A percentile compares a stretch with the other conserved stretches of the same genome.
Conservation (phyloP, 83 land plant genomes). For the Thuja plicata region DNA sequence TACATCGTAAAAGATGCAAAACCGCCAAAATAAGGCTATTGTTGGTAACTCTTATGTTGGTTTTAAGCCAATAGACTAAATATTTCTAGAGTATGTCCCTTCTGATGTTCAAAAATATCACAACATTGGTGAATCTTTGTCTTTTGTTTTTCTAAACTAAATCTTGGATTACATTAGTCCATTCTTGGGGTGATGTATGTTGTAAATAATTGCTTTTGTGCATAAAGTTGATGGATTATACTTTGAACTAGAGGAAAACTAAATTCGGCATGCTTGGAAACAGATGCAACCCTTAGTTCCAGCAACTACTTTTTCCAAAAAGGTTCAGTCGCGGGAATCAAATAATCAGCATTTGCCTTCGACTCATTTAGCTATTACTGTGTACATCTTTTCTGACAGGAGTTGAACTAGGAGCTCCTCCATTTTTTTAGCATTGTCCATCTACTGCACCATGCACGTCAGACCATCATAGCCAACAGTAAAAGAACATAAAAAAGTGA, state of each 20-base stretch:
- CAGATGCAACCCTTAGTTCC: too few relatives aligned
- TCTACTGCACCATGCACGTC: neutral
- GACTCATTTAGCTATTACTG: neutral
- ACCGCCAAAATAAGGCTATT: neutral
- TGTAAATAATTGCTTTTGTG: too few relatives aligned
- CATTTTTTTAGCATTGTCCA: neutral
- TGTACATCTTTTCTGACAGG: neutral
- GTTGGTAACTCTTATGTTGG: neutral
- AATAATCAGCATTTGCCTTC: neutral
- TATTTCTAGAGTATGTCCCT: neutral
- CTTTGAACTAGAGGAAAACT: too few relatives aligned
- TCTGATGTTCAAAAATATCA: neutral
- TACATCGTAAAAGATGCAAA: too few relatives aligned
- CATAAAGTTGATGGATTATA: too few relatives aligned
- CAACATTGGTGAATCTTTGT: neutral
- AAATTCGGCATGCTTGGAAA: too few relatives aligned
- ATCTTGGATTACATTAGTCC: neutral
- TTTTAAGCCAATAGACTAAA: neutral
- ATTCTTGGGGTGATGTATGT: too few relatives aligned
- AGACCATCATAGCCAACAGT: neutral
- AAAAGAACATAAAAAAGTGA: neutral
- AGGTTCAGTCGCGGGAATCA: too few relatives aligned
- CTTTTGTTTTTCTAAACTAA: neutral
- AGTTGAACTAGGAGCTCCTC: neutral
- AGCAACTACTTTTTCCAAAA: too few relatives aligned